phyloP scores from a whole-genome alignment of 1,139 yeast species.

The Geotrichum candidum region DNA sequence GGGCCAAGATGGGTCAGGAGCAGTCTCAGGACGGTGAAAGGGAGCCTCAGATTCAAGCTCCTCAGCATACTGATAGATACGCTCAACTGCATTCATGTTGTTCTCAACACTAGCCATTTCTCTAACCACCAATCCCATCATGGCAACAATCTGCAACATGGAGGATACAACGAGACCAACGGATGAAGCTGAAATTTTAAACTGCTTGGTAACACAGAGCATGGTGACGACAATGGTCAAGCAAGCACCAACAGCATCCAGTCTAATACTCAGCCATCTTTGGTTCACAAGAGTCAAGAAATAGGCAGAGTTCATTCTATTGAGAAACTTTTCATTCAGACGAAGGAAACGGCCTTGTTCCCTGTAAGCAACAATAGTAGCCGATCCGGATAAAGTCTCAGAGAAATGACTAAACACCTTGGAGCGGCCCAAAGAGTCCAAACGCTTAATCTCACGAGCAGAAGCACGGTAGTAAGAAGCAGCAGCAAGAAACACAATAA shows the following conservation, averaged over 20 bases:
- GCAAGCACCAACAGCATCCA: slow-evolving; percentile 49
- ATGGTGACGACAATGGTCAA: slow-evolving; percentile 46
- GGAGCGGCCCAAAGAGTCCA: slow-evolving; percentile 74
- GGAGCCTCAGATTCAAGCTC: slow-evolving; percentile 62
- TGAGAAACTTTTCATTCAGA: slow-evolving; percentile 46
- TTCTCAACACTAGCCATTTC: slow-evolving; percentile 66
- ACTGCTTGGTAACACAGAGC: slow-evolving; percentile 58
- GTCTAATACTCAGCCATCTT: slow-evolving; percentile 68
- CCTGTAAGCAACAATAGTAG: slow-evolving; percentile 60
- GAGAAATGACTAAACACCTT: slow-evolving; percentile 70
- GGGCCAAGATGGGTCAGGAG: slow-evolving; percentile 64
- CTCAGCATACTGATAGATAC: slow-evolving; percentile 64
- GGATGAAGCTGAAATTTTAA: slow-evolving; percentile 56
- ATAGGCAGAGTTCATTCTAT: slow-evolving; percentile 68
- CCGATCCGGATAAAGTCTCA: slow-evolving; percentile 67
- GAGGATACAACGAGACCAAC: slow-evolving; percentile 66
- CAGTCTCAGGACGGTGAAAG: slow-evolving; percentile 45
- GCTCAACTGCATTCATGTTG: slow-evolving; percentile 81
- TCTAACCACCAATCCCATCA: slow-evolving; percentile 38
- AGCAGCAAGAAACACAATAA: slow-evolving; percentile 42
- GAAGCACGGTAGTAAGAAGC: slow-evolving; percentile 66
- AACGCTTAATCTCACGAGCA: slow-evolving; percentile 77
- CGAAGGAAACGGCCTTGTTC: slow-evolving; percentile 44
- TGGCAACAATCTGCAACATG: slow-evolving; percentile 24
- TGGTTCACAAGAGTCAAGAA: slow-evolving; percentile 62